Evolutionary conservation across 768 basidiomycete species (phyloP).

Genomic region (Pleurotus ostreatus): DNA sequence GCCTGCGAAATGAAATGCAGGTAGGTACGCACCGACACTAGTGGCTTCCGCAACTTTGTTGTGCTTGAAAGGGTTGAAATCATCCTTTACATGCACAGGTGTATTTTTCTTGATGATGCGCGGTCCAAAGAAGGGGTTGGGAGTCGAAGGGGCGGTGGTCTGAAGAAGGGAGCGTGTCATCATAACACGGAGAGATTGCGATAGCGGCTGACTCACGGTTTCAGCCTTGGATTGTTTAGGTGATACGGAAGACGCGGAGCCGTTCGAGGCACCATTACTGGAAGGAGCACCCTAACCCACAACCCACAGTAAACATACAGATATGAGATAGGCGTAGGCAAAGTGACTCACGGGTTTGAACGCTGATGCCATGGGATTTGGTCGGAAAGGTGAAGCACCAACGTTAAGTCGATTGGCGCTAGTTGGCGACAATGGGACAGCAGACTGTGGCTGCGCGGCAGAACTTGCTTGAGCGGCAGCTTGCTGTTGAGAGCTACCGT

Average conservation of each 20-base stretch:
- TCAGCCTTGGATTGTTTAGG: conserved; percentile 60
- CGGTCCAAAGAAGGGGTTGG: conserved; percentile 90
- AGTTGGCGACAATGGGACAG: conserved; percentile 48
- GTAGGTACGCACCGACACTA: conserved; percentile 58
- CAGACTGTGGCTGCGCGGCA: conserved; percentile 12
- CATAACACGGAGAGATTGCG: not conserved
- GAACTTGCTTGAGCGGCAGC: conserved; percentile 9
- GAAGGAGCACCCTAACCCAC: conserved; percentile 5
- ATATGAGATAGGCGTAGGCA: conserved; percentile 13
- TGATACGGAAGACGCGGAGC: conserved; percentile 42
- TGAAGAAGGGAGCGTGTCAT: not conserved
- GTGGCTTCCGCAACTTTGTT: conserved; percentile 74
- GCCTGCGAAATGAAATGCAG: not conserved
- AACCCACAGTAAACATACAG: conserved; percentile 14
- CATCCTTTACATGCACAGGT: conserved; percentile 86
- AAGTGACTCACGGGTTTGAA: conserved; percentile 59
- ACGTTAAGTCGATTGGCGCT: conserved; percentile 71
- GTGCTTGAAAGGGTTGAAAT: conserved; percentile 96
- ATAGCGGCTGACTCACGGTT: conserved; percentile 29
- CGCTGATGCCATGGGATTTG: conserved; percentile 74
- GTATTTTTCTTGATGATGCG: conserved; percentile 70
- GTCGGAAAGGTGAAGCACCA: conserved; percentile 88
- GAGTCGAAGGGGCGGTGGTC: conserved; percentile 38
- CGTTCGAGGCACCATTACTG: conserved; percentile 26
- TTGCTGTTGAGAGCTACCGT: conserved; percentile 14